Conservation (phyloP, 108 stramenopile genomes). For the Pseudonitzschia multistriata region DNA sequence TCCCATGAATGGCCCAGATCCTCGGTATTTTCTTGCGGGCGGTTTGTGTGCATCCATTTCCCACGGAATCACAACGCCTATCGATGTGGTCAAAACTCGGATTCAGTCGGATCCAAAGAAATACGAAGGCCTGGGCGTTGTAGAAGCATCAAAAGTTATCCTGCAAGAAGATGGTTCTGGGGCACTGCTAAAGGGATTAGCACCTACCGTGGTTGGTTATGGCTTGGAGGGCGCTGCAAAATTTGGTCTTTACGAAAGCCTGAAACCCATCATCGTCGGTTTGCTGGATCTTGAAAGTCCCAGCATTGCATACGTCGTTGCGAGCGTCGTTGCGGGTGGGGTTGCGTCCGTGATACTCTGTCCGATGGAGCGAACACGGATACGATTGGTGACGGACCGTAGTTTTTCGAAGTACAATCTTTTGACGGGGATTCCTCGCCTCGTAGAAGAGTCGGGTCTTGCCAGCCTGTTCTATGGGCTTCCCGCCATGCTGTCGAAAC, state of each 20-base stretch:
- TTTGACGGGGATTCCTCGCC: conserved; percentile 55
- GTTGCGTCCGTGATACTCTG: conserved; percentile 87
- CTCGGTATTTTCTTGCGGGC: conserved; percentile 82
- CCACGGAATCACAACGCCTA: conserved; percentile 82
- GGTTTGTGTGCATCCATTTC: conserved; percentile 81
- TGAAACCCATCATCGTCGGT: conserved; percentile 72
- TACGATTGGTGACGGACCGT: conserved; percentile 89
- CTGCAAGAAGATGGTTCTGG: conserved; percentile 73
- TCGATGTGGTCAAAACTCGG: conserved; percentile 94
- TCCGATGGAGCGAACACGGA: conserved; percentile 89
- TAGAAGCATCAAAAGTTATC: conserved; percentile 59
- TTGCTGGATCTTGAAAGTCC: conserved; percentile 44
- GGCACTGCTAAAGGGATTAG: conserved; percentile 72
- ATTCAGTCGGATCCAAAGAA: conserved; percentile 78
- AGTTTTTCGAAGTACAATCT: conserved; percentile 65
- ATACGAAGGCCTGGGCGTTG: conserved; percentile 33
- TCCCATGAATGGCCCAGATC: conserved; percentile 14
- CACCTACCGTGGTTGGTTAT: conserved; percentile 90
- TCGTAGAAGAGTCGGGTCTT: conserved; percentile 73
- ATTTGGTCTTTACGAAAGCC: conserved; percentile 92
- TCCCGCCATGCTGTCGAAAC: conserved; percentile 92
- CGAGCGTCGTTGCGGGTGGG: conserved; percentile 88
- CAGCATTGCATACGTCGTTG: conserved; percentile 67
- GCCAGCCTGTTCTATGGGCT: conserved; percentile 73
- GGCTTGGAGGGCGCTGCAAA: conserved; percentile 83